Conservation (phyloP, 768 basidiomycete genomes). For the Tylopilus cervinicoccineus region DNA sequence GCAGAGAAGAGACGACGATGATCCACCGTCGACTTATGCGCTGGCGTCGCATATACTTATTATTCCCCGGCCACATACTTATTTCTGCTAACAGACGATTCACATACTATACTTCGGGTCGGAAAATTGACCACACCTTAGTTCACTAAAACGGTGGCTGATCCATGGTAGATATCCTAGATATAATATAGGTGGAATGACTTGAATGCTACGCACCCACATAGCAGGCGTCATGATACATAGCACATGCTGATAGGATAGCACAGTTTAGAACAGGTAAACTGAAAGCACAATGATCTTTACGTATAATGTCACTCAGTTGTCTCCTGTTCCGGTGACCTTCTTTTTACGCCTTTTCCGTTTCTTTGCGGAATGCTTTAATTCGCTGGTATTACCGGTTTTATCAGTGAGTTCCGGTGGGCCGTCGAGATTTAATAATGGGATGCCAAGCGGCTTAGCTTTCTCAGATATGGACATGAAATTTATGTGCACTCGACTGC, state of each 20-base stretch:
- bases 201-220: neutral
- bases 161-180: neutral
- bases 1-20: constrained; percentile 5
- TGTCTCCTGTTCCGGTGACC: constrained; percentile 21
- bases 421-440: constrained; percentile 55
- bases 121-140: neutral
- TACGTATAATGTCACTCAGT: constrained; percentile 15
- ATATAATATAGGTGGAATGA: neutral
- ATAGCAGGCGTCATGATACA: neutral
- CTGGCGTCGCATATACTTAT: constrained; percentile 16
- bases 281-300: neutral
- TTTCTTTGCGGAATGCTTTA: constrained; percentile 46
- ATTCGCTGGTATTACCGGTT: constrained; percentile 13
- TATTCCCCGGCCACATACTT: constrained; percentile 11
- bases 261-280: neutral
- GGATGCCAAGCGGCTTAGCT: constrained; percentile 24
- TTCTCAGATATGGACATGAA: constrained; percentile 8
- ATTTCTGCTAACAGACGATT: constrained; percentile 17
- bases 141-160: neutral
- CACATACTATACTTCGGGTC: neutral
- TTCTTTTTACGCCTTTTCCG: constrained; percentile 52
- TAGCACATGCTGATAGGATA: constrained; percentile 5
- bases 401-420: constrained; percentile 32
- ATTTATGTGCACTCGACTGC: constrained; percentile 3
- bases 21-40: neutral